Conservation (phyloP, 148 eudicot genomes). For the Agrostemma githago region DNA sequence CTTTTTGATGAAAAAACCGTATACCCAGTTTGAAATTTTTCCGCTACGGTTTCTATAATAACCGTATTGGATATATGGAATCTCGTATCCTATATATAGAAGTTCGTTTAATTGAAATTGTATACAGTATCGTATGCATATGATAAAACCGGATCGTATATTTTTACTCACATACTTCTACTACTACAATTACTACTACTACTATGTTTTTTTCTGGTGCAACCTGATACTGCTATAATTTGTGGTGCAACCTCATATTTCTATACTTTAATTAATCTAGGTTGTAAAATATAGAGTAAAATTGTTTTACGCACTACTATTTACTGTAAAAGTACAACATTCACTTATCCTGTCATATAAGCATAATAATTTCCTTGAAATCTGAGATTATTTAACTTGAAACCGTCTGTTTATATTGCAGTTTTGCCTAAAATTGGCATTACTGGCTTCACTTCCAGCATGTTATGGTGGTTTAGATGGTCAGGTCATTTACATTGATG, state of each 20-base stretch:
- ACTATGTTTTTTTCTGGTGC: neutral
- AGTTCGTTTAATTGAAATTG: too few species aligned
- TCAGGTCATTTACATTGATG: conserved; percentile 70
- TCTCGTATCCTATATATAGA: too few species aligned
- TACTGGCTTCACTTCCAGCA: conserved; percentile 74
- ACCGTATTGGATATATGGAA: too few species aligned
- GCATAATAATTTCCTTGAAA: neutral
- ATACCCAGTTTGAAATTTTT: too few species aligned
- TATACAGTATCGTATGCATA: too few species aligned
- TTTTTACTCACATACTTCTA: too few species aligned
- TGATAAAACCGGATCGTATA: too few species aligned
- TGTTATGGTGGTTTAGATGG: conserved; percentile 80
- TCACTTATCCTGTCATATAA: neutral
- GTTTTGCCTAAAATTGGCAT: conserved; percentile 83
- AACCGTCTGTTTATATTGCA: conserved; percentile 31
- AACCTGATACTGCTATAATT: neutral
- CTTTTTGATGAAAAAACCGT: too few species aligned
- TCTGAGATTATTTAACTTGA: neutral
- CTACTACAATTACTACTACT: too few species aligned
- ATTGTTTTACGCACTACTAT: neutral
- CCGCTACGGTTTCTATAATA: too few species aligned
- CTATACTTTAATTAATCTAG: neutral
- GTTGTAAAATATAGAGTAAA: neutral
- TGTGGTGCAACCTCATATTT: neutral
- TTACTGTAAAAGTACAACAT: neutral